These are phyloP conservation scores for Boechera divaricarpa DNA, from an alignment of 345 rosid genomes.

Conservation along the genomic window DNA sequence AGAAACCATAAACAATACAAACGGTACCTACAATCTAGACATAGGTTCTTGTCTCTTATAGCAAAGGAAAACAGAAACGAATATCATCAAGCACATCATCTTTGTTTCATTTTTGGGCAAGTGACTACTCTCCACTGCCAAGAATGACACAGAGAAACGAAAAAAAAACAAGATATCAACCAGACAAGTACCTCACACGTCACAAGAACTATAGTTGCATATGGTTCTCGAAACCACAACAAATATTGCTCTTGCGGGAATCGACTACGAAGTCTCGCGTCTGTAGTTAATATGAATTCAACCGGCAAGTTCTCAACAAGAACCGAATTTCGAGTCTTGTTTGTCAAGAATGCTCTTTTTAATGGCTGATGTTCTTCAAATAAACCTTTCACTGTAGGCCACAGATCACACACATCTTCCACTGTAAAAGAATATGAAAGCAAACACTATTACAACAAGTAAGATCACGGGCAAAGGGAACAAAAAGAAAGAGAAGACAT, in stretches of 20 bases:
- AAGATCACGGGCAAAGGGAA: not conserved
- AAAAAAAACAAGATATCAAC: conserved; percentile 1
- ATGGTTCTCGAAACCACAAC: conserved; percentile 94
- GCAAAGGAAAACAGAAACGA: not conserved
- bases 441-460: not conserved
- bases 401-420: conserved; percentile 94
- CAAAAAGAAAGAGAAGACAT: not conserved
- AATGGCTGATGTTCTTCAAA: conserved; percentile 79
- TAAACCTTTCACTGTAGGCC: conserved; percentile 76
- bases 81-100: conserved; percentile 16
- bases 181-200: conserved; percentile 82
- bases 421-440: conserved; percentile 52
- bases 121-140: conserved; percentile 18
- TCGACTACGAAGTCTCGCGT: conserved; percentile 90
- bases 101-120: not conserved
- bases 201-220: conserved; percentile 87
- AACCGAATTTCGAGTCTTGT: conserved; percentile 88
- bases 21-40: not conserved
- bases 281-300: conserved; percentile 86
- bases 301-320: conserved; percentile 80
- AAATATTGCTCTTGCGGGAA: conserved; percentile 85
- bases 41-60: not conserved
- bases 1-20: not conserved
- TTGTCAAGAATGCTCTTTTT: conserved; percentile 72
- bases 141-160: conserved; percentile 16